Evolutionary conservation across 441 rosid genomes (phyloP).

Genomic region (Populus trichocarpa): DNA sequence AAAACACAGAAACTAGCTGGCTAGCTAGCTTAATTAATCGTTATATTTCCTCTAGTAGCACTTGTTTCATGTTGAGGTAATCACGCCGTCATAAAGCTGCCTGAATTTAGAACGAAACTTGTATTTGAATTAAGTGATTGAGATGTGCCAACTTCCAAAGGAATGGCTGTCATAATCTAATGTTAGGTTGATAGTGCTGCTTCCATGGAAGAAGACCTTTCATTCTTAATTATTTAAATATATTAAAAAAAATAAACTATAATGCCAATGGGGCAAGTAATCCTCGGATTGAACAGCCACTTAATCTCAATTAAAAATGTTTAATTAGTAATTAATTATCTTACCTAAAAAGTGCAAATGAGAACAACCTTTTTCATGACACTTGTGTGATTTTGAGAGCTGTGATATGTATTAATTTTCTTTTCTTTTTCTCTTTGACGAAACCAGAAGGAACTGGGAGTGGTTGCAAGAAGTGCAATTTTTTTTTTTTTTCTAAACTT

Average conservation of each 20-base stretch:
- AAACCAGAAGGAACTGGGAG: not conserved
- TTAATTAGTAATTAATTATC: too few relatives aligned
- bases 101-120: too few relatives aligned
- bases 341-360: not conserved
- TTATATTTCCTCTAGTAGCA: too few relatives aligned
- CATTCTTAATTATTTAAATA: not conserved
- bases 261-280: not conserved
- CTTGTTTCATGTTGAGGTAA: too few relatives aligned
- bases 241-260: too few relatives aligned
- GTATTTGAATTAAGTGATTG: not conserved
- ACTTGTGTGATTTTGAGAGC: not conserved
- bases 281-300: not conserved
- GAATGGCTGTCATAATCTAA: not conserved
- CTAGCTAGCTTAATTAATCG: too few relatives aligned
- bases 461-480: not conserved
- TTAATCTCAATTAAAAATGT: too few relatives aligned
- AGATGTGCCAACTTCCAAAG: not conserved
- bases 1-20: too few relatives aligned
- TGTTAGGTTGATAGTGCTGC: not conserved
- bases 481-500: too few relatives aligned
- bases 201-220: not conserved
- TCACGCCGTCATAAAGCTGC: too few relatives aligned
- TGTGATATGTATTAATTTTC: not conserved
- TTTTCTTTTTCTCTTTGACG: not conserved
- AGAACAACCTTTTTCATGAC: not conserved